phyloP scores from a whole-genome alignment of 352 stramenopile species.

The Globisporangium mamillatum region DNA sequence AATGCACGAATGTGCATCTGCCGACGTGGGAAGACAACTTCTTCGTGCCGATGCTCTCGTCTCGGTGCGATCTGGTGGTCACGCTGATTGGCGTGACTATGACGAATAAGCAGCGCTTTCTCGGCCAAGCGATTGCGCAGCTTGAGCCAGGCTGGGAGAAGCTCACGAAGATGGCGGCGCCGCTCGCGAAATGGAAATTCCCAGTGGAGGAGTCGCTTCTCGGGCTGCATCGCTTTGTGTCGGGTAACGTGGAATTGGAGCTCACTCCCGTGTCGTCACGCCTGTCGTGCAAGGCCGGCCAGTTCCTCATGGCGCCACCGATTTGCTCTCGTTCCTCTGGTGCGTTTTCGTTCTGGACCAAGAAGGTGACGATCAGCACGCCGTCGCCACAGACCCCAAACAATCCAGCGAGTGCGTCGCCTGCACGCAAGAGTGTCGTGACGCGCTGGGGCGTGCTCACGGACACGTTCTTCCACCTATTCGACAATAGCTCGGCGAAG shows the following conservation, averaged over 20 bases:
- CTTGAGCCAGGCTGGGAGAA: slow-evolving; percentile 70
- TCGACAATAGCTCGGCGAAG: slow-evolving; percentile 74
- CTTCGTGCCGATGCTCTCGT: slow-evolving; percentile 80
- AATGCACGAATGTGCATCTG: slow-evolving; percentile 52
- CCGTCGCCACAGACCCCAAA: slow-evolving; percentile 43
- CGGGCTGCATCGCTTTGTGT: slow-evolving; percentile 64
- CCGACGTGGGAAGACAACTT: slow-evolving; percentile 64
- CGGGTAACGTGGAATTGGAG: slow-evolving; percentile 51
- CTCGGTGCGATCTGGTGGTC: slow-evolving; percentile 75
- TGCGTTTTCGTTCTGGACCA: slow-evolving; percentile 67
- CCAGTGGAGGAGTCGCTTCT: slow-evolving; percentile 67
- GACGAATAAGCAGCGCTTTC: slow-evolving; percentile 49
- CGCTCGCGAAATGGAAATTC: slow-evolving; percentile 79
- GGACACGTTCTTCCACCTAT: slow-evolving; percentile 76
- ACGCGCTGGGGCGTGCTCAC: slow-evolving; percentile 78
- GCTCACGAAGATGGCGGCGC: slow-evolving; percentile 28
- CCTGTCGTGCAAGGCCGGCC: slow-evolving; percentile 66
- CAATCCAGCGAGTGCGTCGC: slow-evolving; percentile 43
- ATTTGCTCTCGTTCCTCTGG: slow-evolving; percentile 36
- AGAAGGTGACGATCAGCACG: slow-evolving; percentile 37
- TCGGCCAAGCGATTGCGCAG: slow-evolving; percentile 59
- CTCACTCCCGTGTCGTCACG: slow-evolving; percentile 58
- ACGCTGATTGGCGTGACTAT: slow-evolving; percentile 70
- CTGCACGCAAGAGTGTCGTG: slow-evolving; percentile 52
- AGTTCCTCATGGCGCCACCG: slow-evolving; percentile 65